A percentile compares a stretch with the other conserved stretches of the same genome.
Evolutionary conservation across 768 basidiomycete genomes (phyloP).

Genomic region (Psilocybe cubensis): DNA sequence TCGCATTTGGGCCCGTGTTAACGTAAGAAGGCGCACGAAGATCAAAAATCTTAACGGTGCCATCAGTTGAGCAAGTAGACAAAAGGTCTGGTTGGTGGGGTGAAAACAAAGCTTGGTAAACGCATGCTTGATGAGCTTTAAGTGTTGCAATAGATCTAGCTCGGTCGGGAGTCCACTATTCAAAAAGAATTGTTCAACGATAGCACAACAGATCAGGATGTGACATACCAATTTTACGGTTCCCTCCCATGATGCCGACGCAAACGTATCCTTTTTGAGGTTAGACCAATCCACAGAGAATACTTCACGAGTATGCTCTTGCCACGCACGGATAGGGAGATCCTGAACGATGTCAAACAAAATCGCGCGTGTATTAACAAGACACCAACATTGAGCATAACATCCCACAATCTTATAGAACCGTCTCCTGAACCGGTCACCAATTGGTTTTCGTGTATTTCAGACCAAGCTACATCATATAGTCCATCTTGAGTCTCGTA

Average conservation of each 20-base stretch:
- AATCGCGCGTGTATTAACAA: constrained; percentile 83
- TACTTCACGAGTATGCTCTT: constrained; percentile 92
- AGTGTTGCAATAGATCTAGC: constrained; percentile 81
- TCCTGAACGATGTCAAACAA: constrained; percentile 52
- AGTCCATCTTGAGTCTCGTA: constrained; percentile 33
- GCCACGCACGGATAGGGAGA: constrained; percentile 89
- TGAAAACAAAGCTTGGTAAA: constrained; percentile 91
- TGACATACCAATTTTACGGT: constrained; percentile 79
- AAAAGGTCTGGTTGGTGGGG: constrained; percentile 86
- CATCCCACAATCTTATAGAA: constrained; percentile 89
- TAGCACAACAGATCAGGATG: background rate
- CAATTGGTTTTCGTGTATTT: constrained; percentile 92
- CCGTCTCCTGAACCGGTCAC: constrained; percentile 93
- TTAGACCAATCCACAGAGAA: constrained; percentile 97
- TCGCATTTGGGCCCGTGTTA: constrained; percentile 47
- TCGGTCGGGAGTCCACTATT: constrained; percentile 86
- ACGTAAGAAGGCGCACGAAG: constrained; percentile 66
- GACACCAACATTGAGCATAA: constrained; percentile 73
- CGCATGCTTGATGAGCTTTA: constrained; percentile 82
- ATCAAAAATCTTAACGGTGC: constrained; percentile 53
- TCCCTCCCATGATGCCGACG: constrained; percentile 92
- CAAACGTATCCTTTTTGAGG: constrained; percentile 84
- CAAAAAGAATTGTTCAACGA: constrained; percentile 3
- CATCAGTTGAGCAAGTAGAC: constrained; percentile 64
- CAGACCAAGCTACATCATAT: constrained; percentile 83